These are phyloP conservation scores for Turnera subulata DNA, from an alignment of 345 rosid genomes.

Conservation along the genomic window DNA sequence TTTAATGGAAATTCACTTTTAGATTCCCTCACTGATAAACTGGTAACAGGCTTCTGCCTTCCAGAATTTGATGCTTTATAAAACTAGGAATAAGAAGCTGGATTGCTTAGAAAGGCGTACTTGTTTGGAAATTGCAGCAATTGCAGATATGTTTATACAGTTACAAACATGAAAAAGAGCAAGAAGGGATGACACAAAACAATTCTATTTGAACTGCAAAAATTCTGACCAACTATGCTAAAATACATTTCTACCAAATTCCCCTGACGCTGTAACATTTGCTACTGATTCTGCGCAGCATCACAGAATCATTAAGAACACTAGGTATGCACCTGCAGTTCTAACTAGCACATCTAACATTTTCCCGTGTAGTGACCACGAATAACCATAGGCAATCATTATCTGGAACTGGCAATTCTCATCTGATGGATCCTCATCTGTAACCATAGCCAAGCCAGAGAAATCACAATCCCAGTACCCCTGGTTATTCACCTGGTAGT, in stretches of 20 bases:
- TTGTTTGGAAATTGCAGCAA: too few relatives aligned
- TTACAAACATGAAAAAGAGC: too few relatives aligned
- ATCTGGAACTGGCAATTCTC: conserved; percentile 58
- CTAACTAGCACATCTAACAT: conserved; percentile 10
- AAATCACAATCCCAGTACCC: conserved; percentile 66
- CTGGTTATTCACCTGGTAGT: conserved; percentile 63
- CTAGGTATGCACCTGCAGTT: conserved; percentile 8
- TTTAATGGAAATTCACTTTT: too few relatives aligned
- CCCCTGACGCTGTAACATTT: not conserved
- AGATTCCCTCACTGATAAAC: too few relatives aligned
- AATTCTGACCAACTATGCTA: too few relatives aligned
- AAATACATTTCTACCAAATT: not conserved
- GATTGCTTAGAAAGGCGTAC: too few relatives aligned
- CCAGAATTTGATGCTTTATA: too few relatives aligned
- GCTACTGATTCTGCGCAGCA: not conserved
- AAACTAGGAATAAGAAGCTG: too few relatives aligned
- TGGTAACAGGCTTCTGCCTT: too few relatives aligned
- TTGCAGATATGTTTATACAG: too few relatives aligned
- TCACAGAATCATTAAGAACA: conserved; percentile 18
- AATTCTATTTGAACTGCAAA: too few relatives aligned
- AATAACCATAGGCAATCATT: conserved; percentile 43
- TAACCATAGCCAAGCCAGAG: conserved; percentile 48
- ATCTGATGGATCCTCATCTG: conserved; percentile 59
- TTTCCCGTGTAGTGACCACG: conserved; percentile 18
- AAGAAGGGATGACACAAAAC: too few relatives aligned